Base-by-base conservation (phyloP, 192 early-diverging fungal species). In the Rhizophagus sp. region DNA sequence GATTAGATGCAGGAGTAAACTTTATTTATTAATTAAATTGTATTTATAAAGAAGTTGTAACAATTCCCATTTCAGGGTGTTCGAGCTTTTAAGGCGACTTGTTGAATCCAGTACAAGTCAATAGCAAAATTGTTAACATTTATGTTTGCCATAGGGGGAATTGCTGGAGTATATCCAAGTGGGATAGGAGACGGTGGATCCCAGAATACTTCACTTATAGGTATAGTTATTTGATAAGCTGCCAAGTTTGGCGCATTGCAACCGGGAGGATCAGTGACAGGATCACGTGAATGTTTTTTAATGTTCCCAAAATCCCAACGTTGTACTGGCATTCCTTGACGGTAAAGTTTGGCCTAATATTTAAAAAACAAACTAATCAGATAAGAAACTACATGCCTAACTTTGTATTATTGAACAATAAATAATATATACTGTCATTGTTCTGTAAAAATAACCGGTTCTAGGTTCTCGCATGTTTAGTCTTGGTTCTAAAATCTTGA, bases 391-490 rank as follows among this genome's bases (percentile, higher is more conserved):
- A 75, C 13, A 75, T 75, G 22, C 61, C 63, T 75, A 30, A 75
- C 22, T 75, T 75, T 11, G 27, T 39, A 75, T 75, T 8, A 75
- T 63, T 75, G 57, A 63, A 75, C 13, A 39, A 41, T 71, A 71
- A 50, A 11, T 50, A 50, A 50, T 1, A 74, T 74, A 61, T 75
- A 75, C 61, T 33, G 11, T 75, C 74, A 75, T 75, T 63, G 74
- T 62, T 63, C 36, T 75, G 41, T 63, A 75, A 75, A 75, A 75
- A 41, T 75, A 75, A 9, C 73, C 52, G 3, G 74, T 75, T 62
- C 9, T 25, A 5, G 17, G 61, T 75, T 75, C 74, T 62, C 33
- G 74, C 17, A 75, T 75, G 9, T 27, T 36, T 75, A 4, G 5
- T 75, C 74, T 75, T 75, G 30, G 30, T 30, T 30, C 30, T 30